Conservation (phyloP, 2,329 filamentous ascomycete genomes). For the Penicillium glabrum region DNA sequence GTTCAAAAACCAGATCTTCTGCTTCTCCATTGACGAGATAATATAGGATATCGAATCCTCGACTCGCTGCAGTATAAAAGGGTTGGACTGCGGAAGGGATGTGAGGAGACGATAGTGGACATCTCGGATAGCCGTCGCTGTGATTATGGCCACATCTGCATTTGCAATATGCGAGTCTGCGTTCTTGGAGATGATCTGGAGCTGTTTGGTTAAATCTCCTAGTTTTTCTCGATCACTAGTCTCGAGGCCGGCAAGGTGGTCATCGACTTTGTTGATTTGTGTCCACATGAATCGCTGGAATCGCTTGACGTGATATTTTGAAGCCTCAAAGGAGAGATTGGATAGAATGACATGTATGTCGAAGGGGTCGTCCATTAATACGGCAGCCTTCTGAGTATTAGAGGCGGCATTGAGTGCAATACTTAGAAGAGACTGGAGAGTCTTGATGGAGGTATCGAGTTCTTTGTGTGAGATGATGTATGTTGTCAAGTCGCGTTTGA, state of each 20-base stretch:
- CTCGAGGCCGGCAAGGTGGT: conserved; percentile 18
- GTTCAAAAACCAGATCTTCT: conserved; percentile 27
- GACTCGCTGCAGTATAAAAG: conserved; percentile 6
- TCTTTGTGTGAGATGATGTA: conserved; percentile 17
- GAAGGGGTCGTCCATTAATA: conserved; percentile 13
- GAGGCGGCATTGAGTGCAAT: conserved; percentile 5
- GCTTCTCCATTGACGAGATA: conserved; percentile 28
- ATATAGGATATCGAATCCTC: conserved; percentile 26
- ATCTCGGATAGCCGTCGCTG: conserved; percentile 20
- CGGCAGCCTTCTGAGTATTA: neutral
- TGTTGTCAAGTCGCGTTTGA: conserved; percentile 7
- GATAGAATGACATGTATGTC: conserved; percentile 16
- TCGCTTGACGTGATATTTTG: conserved; percentile 12
- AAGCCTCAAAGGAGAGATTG: conserved; percentile 13
- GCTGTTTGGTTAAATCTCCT: conserved; percentile 24
- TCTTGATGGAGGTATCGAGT: conserved; percentile 7
- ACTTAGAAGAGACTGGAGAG: conserved; percentile 8
- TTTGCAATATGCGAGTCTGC: conserved; percentile 29
- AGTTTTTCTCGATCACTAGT: conserved; percentile 22
- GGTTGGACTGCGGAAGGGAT: neutral
- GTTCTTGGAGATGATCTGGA: conserved; percentile 31
- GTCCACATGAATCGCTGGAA: conserved; percentile 19
- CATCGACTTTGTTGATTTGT: conserved; percentile 21
- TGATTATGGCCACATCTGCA: conserved; percentile 27
- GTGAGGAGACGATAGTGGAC: conserved; percentile 14